Conservation (phyloP, 768 basidiomycete genomes). For the Dioszegia crocea region DNA sequence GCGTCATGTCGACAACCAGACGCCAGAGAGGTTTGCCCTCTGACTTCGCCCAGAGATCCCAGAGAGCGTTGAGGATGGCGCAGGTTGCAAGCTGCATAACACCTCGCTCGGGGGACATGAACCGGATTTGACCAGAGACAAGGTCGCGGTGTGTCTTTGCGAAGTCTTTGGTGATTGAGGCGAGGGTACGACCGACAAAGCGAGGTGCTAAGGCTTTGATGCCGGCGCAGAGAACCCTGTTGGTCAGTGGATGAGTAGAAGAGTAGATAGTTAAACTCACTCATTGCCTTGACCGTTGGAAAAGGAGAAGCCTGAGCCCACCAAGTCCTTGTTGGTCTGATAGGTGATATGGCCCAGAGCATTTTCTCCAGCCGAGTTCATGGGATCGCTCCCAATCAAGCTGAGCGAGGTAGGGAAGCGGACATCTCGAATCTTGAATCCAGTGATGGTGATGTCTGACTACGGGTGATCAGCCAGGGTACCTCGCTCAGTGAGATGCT, state of each 20-base stretch:
- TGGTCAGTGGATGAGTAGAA: not conserved
- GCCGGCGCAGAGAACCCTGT: constrained; percentile 26
- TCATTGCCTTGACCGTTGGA: constrained; percentile 34
- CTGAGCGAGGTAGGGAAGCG: constrained; percentile 30
- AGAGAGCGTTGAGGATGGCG: constrained; percentile 75
- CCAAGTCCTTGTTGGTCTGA: constrained; percentile 24
- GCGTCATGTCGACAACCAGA: constrained; percentile 75
- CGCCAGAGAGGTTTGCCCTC: constrained; percentile 83
- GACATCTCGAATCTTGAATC: constrained; percentile 27
- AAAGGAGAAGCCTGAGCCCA: constrained; percentile 30
- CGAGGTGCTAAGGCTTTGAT: constrained; percentile 26
- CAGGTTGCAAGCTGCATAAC: constrained; percentile 34
- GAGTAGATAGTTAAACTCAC: constrained; percentile 9
- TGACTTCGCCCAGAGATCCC: constrained; percentile 61
- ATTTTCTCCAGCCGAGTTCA: constrained; percentile 32
- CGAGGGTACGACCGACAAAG: constrained; percentile 26
- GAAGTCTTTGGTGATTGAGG: constrained; percentile 18
- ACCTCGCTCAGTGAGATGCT: not conserved
- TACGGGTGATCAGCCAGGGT: not conserved
- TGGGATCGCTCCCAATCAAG: constrained; percentile 26
- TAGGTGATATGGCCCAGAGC: constrained; percentile 27
- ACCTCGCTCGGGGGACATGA: constrained; percentile 38
- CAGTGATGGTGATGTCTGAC: constrained; percentile 23
- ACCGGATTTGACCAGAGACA: constrained; percentile 25
- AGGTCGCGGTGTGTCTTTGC: constrained; percentile 25